Evolutionary conservation across 768 basidiomycete species (phyloP), one percentile per base, ranked within the genome.

Genomic region (Solioccasus polychromus): DNA sequence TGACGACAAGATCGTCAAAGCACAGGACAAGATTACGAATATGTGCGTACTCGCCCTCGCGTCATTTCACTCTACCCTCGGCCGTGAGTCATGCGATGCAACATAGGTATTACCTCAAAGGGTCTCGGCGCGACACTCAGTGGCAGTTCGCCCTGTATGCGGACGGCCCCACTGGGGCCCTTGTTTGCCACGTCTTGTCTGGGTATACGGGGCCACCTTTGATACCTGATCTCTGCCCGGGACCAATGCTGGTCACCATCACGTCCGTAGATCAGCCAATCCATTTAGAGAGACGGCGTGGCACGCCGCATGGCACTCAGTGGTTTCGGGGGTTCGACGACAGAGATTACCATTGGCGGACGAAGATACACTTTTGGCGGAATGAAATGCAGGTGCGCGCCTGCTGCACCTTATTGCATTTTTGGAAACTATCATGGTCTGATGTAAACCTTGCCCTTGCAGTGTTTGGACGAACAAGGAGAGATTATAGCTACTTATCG

Each of bases 401-500:
- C n/a, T n/a, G n/a, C n/a, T n/a, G n/a, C n/a, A n/a, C n/a, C n/a
- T n/a, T n/a, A n/a, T n/a, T n/a, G n/a, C n/a, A n/a, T n/a, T n/a
- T n/a, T n/a, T n/a, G n/a, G n/a, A n/a, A n/a, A n/a, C n/a, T n/a
- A n/a, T n/a, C n/a, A n/a, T n/a, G n/a, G n/a, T n/a, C n/a, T n/a
- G n/a, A n/a, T n/a, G n/a, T n/a, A n/a, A n/a, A n/a, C n/a, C n/a
- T n/a, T n/a, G n/a, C 11, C 11, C 17, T 7, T 9, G 19, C 26
- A 66, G 64, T 68, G 66, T 35, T 36, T 57, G 25, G 41, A 59
- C 35, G 37, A 53, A 2, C 50, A 51, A n/a, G 42, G 46, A 26
- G 51, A 51, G n/a, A 40, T 65, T 8, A 49, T 67, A 19, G 64
- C 64, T 1, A 63, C 63, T 11, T 65, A 67, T 38, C 64, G 64